Evolutionary conservation across 2,329 filamentous ascomycete species (phyloP), one percentile per base, ranked within the genome.

Genomic region (Zasmidium angulare): DNA sequence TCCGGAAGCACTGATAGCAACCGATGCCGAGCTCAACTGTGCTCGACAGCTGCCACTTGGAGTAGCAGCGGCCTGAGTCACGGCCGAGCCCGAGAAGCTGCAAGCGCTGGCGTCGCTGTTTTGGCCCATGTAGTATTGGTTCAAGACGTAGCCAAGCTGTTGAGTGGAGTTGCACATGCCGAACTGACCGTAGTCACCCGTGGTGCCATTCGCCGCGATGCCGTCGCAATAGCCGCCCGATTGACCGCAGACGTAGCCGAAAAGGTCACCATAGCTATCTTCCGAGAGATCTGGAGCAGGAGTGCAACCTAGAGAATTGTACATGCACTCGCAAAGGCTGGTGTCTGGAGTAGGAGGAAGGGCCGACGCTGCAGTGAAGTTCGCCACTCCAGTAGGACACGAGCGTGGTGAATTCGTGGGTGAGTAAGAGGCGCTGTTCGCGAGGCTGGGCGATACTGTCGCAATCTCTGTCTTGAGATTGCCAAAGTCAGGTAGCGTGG

Each of bases 331-430:
- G 83, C 95, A 98, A 49, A 96, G 86, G 36, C 85, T 72, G 31
- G 84, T 72, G 78, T 98, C 90, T 63, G 92, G 92, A 7, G 84
- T 85, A 12, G 93, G 93, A n/a, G 95, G 95, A 26, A 98, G 89
- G 55, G 78, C 79, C 47, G 82, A 80, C 62, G 77, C 74, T 51
- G 90, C 89, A 67, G 82, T 80, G 93, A 95, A 98, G 70, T 78
- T 79, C 36, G 76, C 66, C 68, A 76, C 78, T 58, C 87, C 76
- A 14, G 79, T 78, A 19, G 95, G 95, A 85, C 95, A 99, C 48
- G 82, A 73, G 57, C 81, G 80, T 22, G 86, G 80, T 51, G 84
- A 86, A 83, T 91, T 93, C 72, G 83, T 82, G 11, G 90, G 84
- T 31, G 71, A 85, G 84, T 97, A 98, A 46, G 79, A 77, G 67